phyloP scores from a whole-genome alignment of 345 rosid species.

The Geranium rotundifolium region DNA sequence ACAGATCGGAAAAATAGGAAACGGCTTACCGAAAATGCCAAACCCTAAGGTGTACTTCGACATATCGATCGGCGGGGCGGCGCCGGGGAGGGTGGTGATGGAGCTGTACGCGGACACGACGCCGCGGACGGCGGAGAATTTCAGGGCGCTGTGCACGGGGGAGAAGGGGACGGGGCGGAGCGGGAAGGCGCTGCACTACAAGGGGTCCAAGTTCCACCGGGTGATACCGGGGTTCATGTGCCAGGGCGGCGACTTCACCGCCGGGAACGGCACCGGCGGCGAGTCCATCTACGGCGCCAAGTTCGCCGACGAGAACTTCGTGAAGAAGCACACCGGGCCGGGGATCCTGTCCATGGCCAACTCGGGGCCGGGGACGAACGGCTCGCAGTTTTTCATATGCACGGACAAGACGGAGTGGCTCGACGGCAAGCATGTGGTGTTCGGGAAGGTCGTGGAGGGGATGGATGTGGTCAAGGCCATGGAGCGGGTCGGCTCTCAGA shows the following conservation, averaged over 20 bases:
- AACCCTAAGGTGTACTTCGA: conserved; percentile 18
- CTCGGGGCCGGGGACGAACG: conserved; percentile 12
- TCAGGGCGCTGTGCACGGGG: conserved; percentile 26
- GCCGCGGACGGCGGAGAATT: conserved; percentile 23
- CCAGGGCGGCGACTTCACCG: conserved; percentile 29
- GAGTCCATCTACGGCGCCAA: conserved; percentile 25
- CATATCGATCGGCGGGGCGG: conserved; percentile 8
- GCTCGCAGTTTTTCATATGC: conserved; percentile 22
- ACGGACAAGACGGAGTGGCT: conserved; percentile 23
- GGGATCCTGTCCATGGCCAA: conserved; percentile 26
- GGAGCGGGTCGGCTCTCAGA: conserved; percentile 16
- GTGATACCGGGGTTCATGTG: conserved; percentile 8
- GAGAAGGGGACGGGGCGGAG: conserved; percentile 18
- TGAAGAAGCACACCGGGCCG: conserved; percentile 17
- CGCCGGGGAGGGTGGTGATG: conserved; percentile 14
- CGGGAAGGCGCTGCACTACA: conserved; percentile 15
- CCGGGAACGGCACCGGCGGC: conserved; percentile 25
- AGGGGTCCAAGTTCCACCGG: not conserved
- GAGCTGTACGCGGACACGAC: conserved; percentile 15
- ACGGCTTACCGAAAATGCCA: not conserved
- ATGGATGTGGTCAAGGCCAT: conserved; percentile 12
- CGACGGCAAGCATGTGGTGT: conserved; percentile 24
- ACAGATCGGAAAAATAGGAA: not conserved
- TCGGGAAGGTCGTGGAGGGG: conserved; percentile 19
- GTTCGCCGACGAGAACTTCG: conserved; percentile 23